A percentile compares a stretch with the other conserved stretches of the same genome.
These are phyloP conservation scores for Aspergillus piperis DNA, from an alignment of 2,329 filamentous ascomycete species.

Conservation along the genomic window DNA sequence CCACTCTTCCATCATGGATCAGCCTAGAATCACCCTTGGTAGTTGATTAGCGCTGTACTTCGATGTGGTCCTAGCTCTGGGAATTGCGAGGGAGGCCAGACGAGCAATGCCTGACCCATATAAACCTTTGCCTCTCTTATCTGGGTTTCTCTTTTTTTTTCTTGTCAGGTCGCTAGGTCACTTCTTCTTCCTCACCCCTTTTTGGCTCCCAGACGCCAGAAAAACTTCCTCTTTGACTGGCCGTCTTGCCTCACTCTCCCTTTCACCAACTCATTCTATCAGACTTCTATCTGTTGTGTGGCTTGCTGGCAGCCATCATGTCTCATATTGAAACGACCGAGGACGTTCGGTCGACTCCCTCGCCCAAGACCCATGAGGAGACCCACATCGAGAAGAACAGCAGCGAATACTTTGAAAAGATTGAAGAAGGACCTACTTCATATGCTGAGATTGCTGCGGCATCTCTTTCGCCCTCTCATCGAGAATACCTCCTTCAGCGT, in stretches of 20 bases:
- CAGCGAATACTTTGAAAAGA: constrained; percentile 19
- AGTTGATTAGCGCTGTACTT: not conserved
- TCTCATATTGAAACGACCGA: constrained; percentile 3
- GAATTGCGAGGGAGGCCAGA: not conserved
- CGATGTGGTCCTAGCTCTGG: constrained; percentile 1
- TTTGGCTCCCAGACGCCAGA: not conserved
- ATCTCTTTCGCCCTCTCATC: constrained; percentile 27
- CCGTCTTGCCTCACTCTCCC: not conserved
- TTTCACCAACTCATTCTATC: too few species aligned
- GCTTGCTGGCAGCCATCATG: not conserved
- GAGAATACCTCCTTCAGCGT: constrained; percentile 52
- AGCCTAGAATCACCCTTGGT: not conserved
- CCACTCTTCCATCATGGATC: not conserved
- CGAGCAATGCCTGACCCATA: not conserved
- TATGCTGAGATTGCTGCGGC: constrained; percentile 7
- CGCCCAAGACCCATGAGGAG: not conserved
- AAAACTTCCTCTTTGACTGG: not conserved
- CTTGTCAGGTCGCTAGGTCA: not conserved
- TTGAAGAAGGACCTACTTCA: constrained; percentile 1
- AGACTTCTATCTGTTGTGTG: too few species aligned
- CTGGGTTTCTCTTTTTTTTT: not conserved
- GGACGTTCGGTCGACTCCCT: not conserved
- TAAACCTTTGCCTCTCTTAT: not conserved
- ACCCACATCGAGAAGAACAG: constrained; percentile 10
- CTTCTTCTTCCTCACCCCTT: not conserved